Percentiles rank a stretch among this genome's conserved stretches.
phyloP scores from a whole-genome alignment of 2,329 filamentous ascomycete genomes.

The Aureobasidium leucospermi region DNA sequence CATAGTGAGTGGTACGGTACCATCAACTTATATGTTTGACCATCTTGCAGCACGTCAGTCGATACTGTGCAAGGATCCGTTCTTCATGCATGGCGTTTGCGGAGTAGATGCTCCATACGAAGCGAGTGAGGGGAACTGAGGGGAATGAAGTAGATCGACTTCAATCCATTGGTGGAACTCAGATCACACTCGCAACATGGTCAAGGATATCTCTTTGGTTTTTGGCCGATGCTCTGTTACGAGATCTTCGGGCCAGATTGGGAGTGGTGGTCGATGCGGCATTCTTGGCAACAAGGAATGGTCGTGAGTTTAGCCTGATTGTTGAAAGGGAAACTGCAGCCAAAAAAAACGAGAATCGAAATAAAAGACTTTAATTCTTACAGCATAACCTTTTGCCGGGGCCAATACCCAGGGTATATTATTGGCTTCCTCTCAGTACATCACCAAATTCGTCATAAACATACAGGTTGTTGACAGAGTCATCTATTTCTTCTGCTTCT shows the following conservation, averaged over 20 bases:
- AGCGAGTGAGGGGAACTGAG: too few species aligned
- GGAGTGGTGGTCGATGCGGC: not conserved
- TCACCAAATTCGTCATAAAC: not conserved
- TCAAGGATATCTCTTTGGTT: too few species aligned
- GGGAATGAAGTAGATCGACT: too few species aligned
- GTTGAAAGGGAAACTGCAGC: not conserved
- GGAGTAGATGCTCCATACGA: too few species aligned
- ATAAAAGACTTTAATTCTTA: not conserved
- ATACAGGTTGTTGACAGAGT: not conserved
- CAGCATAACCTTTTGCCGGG: not conserved
- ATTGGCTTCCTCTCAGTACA: not conserved
- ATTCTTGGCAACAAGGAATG: not conserved
- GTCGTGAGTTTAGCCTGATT: not conserved
- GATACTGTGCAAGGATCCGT: too few species aligned
- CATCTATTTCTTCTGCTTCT: conserved; percentile 29
- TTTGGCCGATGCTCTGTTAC: too few species aligned
- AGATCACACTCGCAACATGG: too few species aligned
- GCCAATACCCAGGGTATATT: not conserved
- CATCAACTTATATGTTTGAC: too few species aligned
- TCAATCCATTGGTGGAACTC: too few species aligned
- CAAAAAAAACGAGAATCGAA: not conserved
- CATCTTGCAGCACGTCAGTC: too few species aligned
- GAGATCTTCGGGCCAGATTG: not conserved
- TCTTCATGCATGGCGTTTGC: too few species aligned
- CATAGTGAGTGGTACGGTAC: too few species aligned